Evolutionary conservation across 2,329 filamentous ascomycete genomes (phyloP).

Genomic region (Lasiodiplodia sp.): DNA sequence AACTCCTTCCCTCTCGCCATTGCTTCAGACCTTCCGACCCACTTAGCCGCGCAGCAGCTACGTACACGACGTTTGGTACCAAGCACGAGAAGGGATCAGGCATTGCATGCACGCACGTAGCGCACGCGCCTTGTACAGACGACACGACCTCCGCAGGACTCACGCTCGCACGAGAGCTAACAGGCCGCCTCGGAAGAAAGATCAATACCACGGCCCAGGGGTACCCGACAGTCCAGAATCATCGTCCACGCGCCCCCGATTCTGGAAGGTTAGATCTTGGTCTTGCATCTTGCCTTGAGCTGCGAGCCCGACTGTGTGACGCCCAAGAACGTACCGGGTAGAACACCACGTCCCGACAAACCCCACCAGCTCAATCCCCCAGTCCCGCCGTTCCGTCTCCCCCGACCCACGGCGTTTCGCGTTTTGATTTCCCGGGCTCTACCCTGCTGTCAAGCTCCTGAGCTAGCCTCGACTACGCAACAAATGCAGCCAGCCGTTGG

Average conservation of each 20-base stretch:
- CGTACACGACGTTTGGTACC: background rate
- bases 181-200: background rate
- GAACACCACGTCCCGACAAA: conserved; percentile 2
- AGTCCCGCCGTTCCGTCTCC: conserved; percentile 1
- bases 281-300: background rate
- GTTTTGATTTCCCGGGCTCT: background rate
- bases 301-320: background rate
- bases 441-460: background rate
- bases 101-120: conserved; percentile 7
- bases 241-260: background rate
- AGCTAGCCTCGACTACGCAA: background rate
- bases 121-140: conserved; percentile 11
- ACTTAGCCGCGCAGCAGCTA: conserved; percentile 19
- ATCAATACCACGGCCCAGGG: background rate
- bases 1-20: background rate
- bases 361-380: background rate
- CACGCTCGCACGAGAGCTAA: background rate
- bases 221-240: background rate
- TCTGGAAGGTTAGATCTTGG: background rate
- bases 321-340: background rate
- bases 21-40: conserved; percentile 21
- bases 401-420: background rate
- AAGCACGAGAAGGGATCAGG: conserved; percentile 21
- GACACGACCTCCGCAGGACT: background rate
- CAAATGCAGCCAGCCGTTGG: conserved; percentile 24